Conservation (phyloP, 192 early-diverging fungal genomes). For the Coemansia sp. region DNA sequence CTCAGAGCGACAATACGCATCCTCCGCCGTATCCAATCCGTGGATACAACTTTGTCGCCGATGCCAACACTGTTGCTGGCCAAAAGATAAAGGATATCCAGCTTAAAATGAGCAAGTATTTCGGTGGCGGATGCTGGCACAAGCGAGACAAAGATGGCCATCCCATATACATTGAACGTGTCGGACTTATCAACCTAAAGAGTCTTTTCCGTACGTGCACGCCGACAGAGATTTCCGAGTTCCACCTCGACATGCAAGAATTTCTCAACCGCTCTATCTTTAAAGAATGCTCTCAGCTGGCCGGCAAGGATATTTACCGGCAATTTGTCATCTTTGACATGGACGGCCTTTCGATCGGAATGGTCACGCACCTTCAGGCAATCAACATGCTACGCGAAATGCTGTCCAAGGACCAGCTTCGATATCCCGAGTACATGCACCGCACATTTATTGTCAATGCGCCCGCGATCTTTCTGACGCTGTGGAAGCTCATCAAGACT, state of each 20-base stretch:
- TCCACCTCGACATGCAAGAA: conserved; percentile 71
- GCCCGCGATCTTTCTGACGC: conserved; percentile 81
- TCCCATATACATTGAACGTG: conserved; percentile 89
- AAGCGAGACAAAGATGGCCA: conserved; percentile 88
- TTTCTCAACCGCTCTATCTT: conserved; percentile 70
- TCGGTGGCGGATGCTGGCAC: conserved; percentile 78
- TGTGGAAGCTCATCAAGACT: conserved; percentile 75
- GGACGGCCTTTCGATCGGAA: conserved; percentile 77
- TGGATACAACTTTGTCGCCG: conserved; percentile 63
- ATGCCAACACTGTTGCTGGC: conserved; percentile 62
- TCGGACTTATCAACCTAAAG: conserved; percentile 45
- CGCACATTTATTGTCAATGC: conserved; percentile 94
- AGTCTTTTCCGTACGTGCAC: conserved; percentile 30
- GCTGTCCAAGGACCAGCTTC: conserved; percentile 83
- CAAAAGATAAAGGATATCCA: conserved; percentile 64
- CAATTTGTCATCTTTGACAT: conserved; percentile 90
- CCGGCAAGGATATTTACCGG: conserved; percentile 69
- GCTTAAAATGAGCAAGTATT: conserved; percentile 60
- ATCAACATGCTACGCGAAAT: conserved; percentile 71
- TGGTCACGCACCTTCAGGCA: conserved; percentile 64
- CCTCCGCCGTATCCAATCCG: conserved; percentile 68
- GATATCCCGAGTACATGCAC: conserved; percentile 92
- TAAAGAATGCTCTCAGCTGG: conserved; percentile 73
- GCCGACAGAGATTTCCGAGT: conserved; percentile 62
- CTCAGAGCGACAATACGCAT: conserved; percentile 56